A percentile compares a stretch with the other conserved stretches of the same genome.
Evolutionary conservation across 108 stramenopile species (phyloP).

Genomic region (Pseudonitzschia multiseries): DNA sequence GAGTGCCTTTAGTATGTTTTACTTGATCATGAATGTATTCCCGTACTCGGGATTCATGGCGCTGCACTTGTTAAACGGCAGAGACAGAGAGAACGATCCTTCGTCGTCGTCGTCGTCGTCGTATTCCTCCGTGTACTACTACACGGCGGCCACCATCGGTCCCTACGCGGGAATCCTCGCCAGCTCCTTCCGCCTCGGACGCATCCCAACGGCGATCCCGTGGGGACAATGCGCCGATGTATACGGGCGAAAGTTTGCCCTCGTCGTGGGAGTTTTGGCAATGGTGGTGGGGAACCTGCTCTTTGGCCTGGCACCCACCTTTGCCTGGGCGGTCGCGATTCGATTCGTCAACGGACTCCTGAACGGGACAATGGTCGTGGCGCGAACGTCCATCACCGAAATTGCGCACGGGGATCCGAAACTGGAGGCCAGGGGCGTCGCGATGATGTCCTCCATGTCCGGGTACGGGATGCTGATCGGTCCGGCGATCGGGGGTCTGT

Average conservation of each 20-base stretch:
- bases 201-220: constrained; percentile 45
- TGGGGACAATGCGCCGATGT: constrained; percentile 64
- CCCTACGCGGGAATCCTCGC: constrained; percentile 65
- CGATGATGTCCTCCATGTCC: constrained; percentile 51
- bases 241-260: constrained; percentile 58
- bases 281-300: constrained; percentile 43
- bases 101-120: background rate
- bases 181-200: constrained; percentile 63
- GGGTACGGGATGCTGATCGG: constrained; percentile 56
- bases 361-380: constrained; percentile 56
- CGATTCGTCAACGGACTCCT: constrained; percentile 46
- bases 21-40: constrained; percentile 59
- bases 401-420: constrained; percentile 41
- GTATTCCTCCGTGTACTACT: background rate
- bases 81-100: constrained; percentile 15
- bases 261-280: constrained; percentile 37
- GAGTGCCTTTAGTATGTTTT: constrained; percentile 24
- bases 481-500: constrained; percentile 60
- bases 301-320: constrained; percentile 59
- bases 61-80: constrained; percentile 38
- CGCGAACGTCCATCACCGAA: constrained; percentile 56
- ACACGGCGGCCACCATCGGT: constrained; percentile 50
- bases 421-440: constrained; percentile 49
- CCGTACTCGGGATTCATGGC: constrained; percentile 74
- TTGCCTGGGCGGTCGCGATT: constrained; percentile 43